Conservation (phyloP, 1,284 basidiomycete genomes). For the Polyporus tsugae region DNA sequence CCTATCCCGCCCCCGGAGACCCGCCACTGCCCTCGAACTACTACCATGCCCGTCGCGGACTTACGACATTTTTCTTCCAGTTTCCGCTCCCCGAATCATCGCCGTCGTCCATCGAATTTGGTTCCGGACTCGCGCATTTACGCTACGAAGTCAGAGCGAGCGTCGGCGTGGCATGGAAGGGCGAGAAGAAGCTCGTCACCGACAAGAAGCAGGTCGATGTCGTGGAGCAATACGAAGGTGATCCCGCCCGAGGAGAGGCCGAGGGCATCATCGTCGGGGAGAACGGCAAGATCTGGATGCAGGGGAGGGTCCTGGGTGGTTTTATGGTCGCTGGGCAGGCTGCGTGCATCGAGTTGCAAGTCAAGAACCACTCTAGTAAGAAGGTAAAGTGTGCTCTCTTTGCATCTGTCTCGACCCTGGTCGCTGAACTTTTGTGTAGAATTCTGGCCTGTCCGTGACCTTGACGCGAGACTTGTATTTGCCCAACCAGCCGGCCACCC, state of each 20-base stretch:
- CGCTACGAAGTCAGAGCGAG: constrained; percentile 76
- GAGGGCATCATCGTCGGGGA: constrained; percentile 75
- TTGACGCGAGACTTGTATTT: constrained; percentile 67
- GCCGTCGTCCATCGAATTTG: constrained; percentile 75
- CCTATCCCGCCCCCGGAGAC: constrained; percentile 60
- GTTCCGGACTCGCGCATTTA: constrained; percentile 68
- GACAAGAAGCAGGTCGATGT: constrained; percentile 69
- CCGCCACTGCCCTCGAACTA: constrained; percentile 67
- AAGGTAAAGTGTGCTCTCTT: constrained; percentile 58
- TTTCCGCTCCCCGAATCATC: constrained; percentile 70
- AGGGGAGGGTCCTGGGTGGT: constrained; percentile 68
- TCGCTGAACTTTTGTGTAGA: constrained; percentile 50
- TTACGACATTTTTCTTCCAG: constrained; percentile 77
- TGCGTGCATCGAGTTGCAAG: constrained; percentile 74
- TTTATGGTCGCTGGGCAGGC: constrained; percentile 71
- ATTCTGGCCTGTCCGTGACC: constrained; percentile 65
- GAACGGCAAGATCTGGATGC: constrained; percentile 79
- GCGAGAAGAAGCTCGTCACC: constrained; percentile 69
- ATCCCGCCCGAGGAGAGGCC: constrained; percentile 48
- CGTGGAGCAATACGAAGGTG: constrained; percentile 60
- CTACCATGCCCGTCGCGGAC: constrained; percentile 71
- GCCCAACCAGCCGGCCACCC: constrained; percentile 49
- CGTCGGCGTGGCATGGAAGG: constrained; percentile 76
- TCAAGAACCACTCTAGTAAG: constrained; percentile 80
- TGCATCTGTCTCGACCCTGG: too few species aligned